These are phyloP conservation scores for Emericellopsis terricola DNA, from an alignment of 495 filamentous ascomycete species.

Conservation along the genomic window DNA sequence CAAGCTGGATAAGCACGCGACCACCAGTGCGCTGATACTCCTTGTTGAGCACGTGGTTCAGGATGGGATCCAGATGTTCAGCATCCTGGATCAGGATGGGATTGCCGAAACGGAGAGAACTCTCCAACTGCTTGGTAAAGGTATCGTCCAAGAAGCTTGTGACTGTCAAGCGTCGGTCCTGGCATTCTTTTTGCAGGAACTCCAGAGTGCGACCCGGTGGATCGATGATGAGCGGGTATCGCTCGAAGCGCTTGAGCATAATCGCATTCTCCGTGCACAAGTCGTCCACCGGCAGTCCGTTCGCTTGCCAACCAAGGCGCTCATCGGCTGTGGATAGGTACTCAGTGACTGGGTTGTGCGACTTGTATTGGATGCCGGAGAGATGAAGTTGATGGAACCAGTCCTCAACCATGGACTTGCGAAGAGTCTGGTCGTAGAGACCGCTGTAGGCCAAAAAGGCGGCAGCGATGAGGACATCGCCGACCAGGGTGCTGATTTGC, in stretches of 20 bases:
- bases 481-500: conserved; percentile 90
- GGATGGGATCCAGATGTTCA: conserved; percentile 87
- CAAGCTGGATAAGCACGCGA: conserved; percentile 92
- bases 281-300: conserved; percentile 95
- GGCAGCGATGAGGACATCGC: conserved; percentile 84
- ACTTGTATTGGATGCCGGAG: conserved; percentile 82
- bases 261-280: conserved; percentile 98
- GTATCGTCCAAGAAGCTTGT: conserved; percentile 97
- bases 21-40: conserved; percentile 99
- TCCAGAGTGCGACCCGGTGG: conserved; percentile 87
- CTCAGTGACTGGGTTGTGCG: conserved; percentile 85
- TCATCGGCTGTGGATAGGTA: conserved; percentile 96
- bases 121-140: conserved; percentile 94
- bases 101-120: conserved; percentile 91
- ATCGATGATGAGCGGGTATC: conserved; percentile 96
- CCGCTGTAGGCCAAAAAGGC: conserved; percentile 97
- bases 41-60: conserved; percentile 98
- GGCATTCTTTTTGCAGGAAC: conserved; percentile 85
- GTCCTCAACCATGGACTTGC: conserved; percentile 92
- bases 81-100: conserved; percentile 98
- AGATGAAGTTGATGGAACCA: conserved; percentile 84
- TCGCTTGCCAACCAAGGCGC: conserved; percentile 80
- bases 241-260: conserved; percentile 89
- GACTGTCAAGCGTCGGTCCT: conserved; percentile 82
- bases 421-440: conserved; percentile 94